phyloP scores from a whole-genome alignment of 495 filamentous ascomycete species.

The Chaetomium fimeti region DNA sequence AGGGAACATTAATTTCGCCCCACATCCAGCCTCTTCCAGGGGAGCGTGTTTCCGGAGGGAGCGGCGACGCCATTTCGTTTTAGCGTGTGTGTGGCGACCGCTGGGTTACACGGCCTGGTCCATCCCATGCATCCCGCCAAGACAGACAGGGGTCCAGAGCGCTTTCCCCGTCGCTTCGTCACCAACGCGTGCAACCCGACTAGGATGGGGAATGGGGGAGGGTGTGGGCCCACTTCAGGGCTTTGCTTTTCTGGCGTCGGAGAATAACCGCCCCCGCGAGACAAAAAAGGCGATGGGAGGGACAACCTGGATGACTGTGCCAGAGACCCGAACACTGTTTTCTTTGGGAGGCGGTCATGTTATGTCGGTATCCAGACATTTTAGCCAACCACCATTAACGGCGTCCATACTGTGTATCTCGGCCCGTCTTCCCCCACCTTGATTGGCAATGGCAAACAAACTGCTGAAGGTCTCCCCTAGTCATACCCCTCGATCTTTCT shows the following conservation, averaged over 20 bases:
- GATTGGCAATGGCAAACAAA: too few species aligned
- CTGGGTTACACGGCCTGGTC: slow-evolving; percentile 22
- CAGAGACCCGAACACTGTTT: too few species aligned
- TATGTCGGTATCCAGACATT: too few species aligned
- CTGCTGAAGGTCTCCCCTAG: too few species aligned
- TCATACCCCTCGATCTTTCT: too few species aligned
- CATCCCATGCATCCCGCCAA: slow-evolving; percentile 32
- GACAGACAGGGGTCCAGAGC: slow-evolving; percentile 24
- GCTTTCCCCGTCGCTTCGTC: slow-evolving; percentile 29
- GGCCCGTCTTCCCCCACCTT: too few species aligned
- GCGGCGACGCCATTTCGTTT: slow-evolving; percentile 37
- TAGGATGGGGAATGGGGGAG: not conserved
- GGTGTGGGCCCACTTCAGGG: not conserved
- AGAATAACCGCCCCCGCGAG: not conserved
- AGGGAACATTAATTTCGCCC: slow-evolving; percentile 4
- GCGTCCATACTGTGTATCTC: too few species aligned
- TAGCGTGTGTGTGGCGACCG: slow-evolving; percentile 34
- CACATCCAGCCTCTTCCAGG: slow-evolving; percentile 27
- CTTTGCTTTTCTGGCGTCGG: not conserved
- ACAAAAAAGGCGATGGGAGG: not conserved
- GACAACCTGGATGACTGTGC: not conserved
- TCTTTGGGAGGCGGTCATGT: too few species aligned
- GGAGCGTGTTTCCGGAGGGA: slow-evolving; percentile 37
- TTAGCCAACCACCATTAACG: too few species aligned
- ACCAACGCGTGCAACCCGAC: slow-evolving; percentile 21